These are phyloP conservation scores for Malassezia yamatoensis DNA, from an alignment of 1,284 basidiomycete species.

Conservation along the genomic window DNA sequence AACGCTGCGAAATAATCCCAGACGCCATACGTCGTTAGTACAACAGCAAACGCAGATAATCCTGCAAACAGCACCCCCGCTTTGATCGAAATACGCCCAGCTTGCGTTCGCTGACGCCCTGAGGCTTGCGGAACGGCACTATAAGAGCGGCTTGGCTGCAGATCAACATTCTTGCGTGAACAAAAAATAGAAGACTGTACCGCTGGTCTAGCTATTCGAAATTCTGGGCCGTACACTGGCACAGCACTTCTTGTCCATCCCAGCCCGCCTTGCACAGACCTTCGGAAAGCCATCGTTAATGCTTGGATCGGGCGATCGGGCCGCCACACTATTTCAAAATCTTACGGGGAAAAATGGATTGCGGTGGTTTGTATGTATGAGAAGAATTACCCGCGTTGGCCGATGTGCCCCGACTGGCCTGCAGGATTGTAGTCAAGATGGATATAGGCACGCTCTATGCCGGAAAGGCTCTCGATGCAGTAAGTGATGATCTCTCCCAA, in stretches of 20 bases:
- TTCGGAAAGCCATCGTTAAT: too few species aligned
- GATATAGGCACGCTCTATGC: slow-evolving; percentile 37
- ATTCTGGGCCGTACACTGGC: too few species aligned
- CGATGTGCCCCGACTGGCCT: slow-evolving; percentile 37
- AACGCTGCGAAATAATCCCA: slow-evolving; percentile 44
- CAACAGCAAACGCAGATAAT: slow-evolving; percentile 35
- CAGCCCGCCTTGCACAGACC: too few species aligned
- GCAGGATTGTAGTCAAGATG: slow-evolving; percentile 41
- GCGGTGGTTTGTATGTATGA: too few species aligned
- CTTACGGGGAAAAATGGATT: too few species aligned
- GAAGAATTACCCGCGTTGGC: slow-evolving; percentile 22
- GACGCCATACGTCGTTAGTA: slow-evolving; percentile 39
- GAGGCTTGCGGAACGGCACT: background rate
- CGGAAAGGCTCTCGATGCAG: slow-evolving; percentile 33
- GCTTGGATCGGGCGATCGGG: slow-evolving; percentile 3
- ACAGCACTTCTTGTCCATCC: too few species aligned
- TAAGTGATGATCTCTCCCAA: slow-evolving; percentile 44
- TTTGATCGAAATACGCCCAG: slow-evolving; percentile 1
- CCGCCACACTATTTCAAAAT: too few species aligned
- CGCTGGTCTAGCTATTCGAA: too few species aligned
- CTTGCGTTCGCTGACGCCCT: background rate
- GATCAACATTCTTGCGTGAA: too few species aligned
- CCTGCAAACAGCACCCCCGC: slow-evolving; percentile 12
- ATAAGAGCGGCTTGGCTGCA: background rate
- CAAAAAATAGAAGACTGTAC: too few species aligned